Evolutionary conservation across 116 monocot genomes (phyloP), one percentile per base, ranked within the genome.

Genomic region (Iris pallida): DNA sequence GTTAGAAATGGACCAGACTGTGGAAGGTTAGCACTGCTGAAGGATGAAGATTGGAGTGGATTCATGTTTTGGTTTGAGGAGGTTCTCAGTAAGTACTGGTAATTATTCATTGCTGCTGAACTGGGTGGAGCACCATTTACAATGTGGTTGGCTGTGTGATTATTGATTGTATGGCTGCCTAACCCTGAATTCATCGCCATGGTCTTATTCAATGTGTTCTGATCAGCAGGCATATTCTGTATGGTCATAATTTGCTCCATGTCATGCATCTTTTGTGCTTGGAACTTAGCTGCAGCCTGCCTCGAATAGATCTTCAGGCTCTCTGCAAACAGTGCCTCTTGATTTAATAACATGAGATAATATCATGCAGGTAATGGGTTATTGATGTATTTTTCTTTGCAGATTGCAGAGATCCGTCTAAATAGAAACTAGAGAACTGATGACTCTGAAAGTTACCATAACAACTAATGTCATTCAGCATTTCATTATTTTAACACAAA

Each of bases 81-180:
- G 52, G 67, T 85, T 65, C 86, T 87, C 59, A 88, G 59, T 51
- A 98, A 68, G 59, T 81, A 76, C 53, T 98, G 90, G 77, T 92
- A 90, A 69, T 71, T 88, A 71, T 77, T 83, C 61, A 80, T 15
- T 47, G 85, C 15, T 13, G 59, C 44, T 17, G 76, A 62, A 63
- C 43, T 61, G 7, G 66, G 80, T 16, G 56, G 45, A 59, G 51
- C 68, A 61, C 73, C 70, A 63, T 64, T 82, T 10, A 59, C 16
- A 42, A 73, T 30, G 48, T 45, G n/a, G 47, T 44, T 16, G 11
- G 59, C 52, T 9, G 71, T 7, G 18, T 54, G 59, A 48, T 73
- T 76, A 15, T 74, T 84, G 66, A 20, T 77, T 5, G 55, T 40
- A 59, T 64, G 61, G n/a, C 13, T 47, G 63, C 56, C 57, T 5